A percentile compares a stretch with the other conserved stretches of the same genome.
Conservation (phyloP, 257 asterid species). For the Solanum bulbocastanum region DNA sequence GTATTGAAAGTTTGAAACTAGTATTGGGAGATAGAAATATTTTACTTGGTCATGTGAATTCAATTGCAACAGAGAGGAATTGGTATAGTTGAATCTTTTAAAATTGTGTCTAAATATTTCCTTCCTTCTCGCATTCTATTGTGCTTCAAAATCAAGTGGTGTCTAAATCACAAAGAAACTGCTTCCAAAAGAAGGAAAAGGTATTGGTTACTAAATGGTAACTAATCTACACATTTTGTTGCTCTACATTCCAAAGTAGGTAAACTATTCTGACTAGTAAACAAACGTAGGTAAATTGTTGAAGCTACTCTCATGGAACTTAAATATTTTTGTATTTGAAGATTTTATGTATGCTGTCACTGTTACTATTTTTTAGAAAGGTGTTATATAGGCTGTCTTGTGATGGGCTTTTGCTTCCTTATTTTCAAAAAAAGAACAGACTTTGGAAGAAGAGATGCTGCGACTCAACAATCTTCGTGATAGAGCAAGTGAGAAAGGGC, state of each 20-base stretch:
- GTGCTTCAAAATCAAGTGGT: not conserved
- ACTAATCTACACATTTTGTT: not conserved
- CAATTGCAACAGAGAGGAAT: not conserved
- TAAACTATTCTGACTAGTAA: not conserved
- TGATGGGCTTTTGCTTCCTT: not conserved
- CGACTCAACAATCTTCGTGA: slow-evolving; percentile 31
- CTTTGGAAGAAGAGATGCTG: slow-evolving; percentile 14
- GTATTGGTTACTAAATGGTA: not conserved
- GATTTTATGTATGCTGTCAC: not conserved
- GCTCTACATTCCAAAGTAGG: not conserved
- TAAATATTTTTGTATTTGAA: not conserved
- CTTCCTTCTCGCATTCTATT: not conserved
- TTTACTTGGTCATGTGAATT: not conserved
- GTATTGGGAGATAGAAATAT: not conserved
- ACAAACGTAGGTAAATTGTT: not conserved
- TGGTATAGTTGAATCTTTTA: not conserved
- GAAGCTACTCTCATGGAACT: not conserved
- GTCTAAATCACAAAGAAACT: not conserved
- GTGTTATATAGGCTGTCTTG: not conserved
- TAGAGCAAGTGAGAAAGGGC: slow-evolving; percentile 33
- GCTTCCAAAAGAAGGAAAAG: not conserved
- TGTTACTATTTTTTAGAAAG: not conserved
- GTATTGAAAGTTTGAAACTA: not conserved
- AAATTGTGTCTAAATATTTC: not conserved
- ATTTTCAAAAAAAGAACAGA: not conserved